These are phyloP conservation scores for Aspergillus texensis DNA, from an alignment of 2,329 filamentous ascomycete species.

Conservation along the genomic window DNA sequence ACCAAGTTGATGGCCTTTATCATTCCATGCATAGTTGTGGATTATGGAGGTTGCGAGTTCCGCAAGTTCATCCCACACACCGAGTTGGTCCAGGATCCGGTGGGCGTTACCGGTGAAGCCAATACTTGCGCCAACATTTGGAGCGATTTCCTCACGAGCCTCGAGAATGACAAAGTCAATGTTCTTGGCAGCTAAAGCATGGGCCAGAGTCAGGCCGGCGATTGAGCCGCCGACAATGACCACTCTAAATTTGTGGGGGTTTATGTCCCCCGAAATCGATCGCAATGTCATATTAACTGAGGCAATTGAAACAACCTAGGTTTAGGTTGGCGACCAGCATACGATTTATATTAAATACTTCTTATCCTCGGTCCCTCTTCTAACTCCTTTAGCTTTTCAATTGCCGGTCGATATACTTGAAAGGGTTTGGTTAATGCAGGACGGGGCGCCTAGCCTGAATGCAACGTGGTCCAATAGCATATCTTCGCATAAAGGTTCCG, in stretches of 20 bases:
- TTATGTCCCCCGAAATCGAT: too few relatives aligned
- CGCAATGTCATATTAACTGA: too few relatives aligned
- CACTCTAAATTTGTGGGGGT: conserved; percentile 26
- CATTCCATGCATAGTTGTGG: conserved; percentile 25
- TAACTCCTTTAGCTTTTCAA: too few relatives aligned
- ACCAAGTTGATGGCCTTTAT: conserved; percentile 13
- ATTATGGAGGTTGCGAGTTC: conserved; percentile 8
- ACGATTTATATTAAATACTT: too few relatives aligned
- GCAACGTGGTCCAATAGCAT: too few relatives aligned
- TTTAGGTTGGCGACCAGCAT: too few relatives aligned
- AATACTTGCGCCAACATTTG: conserved; percentile 53
- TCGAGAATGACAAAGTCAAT: conserved; percentile 58
- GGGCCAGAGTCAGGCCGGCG: conserved; percentile 51
- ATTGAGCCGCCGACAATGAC: conserved; percentile 55
- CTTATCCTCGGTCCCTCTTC: too few relatives aligned
- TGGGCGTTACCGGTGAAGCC: conserved; percentile 47
- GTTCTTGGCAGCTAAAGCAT: conserved; percentile 47
- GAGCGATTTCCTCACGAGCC: conserved; percentile 31
- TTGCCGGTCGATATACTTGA: too few relatives aligned
- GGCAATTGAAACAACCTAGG: too few relatives aligned
- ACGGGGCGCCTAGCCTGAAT: too few relatives aligned
- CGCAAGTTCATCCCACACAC: conserved; percentile 16
- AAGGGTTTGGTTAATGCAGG: too few relatives aligned
- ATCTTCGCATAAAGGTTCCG: too few relatives aligned
- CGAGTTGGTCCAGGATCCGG: conserved; percentile 56